Evolutionary conservation across 169 alveolate genomes (phyloP).

Genomic region (Blepharisma undulans): DNA sequence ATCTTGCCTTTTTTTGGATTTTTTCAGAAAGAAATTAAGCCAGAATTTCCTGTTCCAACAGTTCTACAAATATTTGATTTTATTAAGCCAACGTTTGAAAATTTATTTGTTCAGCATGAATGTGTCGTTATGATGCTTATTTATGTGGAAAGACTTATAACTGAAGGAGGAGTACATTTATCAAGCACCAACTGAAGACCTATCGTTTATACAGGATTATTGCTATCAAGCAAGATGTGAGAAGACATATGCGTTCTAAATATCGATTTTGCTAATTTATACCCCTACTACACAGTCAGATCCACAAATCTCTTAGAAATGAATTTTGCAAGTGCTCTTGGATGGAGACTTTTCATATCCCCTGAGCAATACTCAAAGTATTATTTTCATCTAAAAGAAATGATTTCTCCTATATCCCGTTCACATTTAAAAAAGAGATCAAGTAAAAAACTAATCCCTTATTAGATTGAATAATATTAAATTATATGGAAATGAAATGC

Average conservation of each 20-base stretch:
- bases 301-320: constrained; percentile 29
- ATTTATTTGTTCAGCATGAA: constrained; percentile 10
- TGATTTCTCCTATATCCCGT: neutral
- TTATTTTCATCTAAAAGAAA: neutral
- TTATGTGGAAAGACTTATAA: constrained; percentile 26
- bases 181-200: constrained; percentile 28
- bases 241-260: constrained; percentile 21
- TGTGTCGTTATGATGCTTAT: constrained; percentile 30
- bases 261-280: neutral
- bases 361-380: constrained; percentile 18
- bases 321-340: neutral
- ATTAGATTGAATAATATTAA: neutral
- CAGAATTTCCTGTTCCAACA: neutral
- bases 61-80: neutral
- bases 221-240: constrained; percentile 5
- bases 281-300: neutral
- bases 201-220: neutral
- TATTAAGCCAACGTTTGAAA: constrained; percentile 16
- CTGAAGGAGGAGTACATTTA: neutral
- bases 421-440: neutral
- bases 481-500: neutral
- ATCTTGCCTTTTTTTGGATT: constrained; percentile 8
- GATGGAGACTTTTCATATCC: constrained; percentile 16
- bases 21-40: neutral
- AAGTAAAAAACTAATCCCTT: neutral